Evolutionary conservation across 129 eudicot species (phyloP).

Genomic region (Cynara cardunculus): DNA sequence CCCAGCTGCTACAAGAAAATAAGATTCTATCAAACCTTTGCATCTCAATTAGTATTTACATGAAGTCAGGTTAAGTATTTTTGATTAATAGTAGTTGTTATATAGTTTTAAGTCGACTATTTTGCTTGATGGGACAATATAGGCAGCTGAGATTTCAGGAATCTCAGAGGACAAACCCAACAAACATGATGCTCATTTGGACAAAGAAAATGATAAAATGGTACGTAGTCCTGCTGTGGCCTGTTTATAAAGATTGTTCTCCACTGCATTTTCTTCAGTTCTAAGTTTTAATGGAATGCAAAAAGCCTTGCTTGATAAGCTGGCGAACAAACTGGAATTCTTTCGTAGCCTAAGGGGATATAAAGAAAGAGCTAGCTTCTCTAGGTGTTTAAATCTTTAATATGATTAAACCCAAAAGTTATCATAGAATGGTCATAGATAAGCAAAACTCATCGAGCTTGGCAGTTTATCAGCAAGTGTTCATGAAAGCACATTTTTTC

Average conservation of each 20-base stretch:
- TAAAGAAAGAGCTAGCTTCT: neutral
- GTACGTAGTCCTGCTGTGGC: neutral
- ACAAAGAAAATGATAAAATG: neutral
- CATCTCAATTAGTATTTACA: neutral
- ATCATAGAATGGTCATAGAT: neutral
- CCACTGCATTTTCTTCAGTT: neutral
- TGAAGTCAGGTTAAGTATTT: neutral
- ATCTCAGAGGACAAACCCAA: neutral
- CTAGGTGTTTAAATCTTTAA: neutral
- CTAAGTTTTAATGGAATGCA: neutral
- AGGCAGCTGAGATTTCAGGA: neutral
- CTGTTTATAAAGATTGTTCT: neutral
- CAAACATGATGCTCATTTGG: constrained; percentile 1
- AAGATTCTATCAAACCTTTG: constrained; percentile 9
- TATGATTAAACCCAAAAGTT: neutral
- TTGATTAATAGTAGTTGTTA: neutral
- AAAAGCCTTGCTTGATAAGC: neutral
- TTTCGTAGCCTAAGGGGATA: neutral
- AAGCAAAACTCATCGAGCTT: neutral
- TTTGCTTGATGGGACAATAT: neutral
- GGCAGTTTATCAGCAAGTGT: neutral
- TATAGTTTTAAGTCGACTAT: neutral
- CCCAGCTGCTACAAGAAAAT: constrained; percentile 46
- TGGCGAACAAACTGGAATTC: neutral
- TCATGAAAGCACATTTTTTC: neutral